phyloP scores from a whole-genome alignment of 805 yeast genomes.

The Candida morakotiae region DNA sequence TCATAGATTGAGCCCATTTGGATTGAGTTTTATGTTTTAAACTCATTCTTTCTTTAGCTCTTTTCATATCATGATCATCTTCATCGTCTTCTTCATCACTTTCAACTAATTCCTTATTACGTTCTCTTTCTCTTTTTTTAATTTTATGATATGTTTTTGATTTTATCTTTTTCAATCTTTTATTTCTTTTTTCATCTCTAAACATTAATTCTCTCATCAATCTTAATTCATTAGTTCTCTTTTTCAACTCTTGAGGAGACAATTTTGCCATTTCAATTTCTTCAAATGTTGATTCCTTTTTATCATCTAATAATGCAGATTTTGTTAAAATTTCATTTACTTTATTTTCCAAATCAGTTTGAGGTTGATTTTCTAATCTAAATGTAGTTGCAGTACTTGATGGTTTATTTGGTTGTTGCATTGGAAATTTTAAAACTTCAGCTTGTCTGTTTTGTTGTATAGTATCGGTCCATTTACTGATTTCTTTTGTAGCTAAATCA shows the following conservation, averaged over 20 bases:
- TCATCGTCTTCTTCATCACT: constrained; percentile 39
- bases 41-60: constrained; percentile 92
- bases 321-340: constrained; percentile 57
- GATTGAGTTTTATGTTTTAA: constrained; percentile 84
- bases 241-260: constrained; percentile 72
- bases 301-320: constrained; percentile 68
- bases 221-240: constrained; percentile 78
- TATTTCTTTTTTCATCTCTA: constrained; percentile 88
- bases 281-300: constrained; percentile 79
- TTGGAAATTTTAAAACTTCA: constrained; percentile 78
- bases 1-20: constrained; percentile 88
- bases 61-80: constrained; percentile 64
- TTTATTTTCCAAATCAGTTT: constrained; percentile 62
- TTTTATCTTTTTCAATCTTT: constrained; percentile 89
- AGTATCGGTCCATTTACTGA: constrained; percentile 82
- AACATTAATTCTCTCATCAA: constrained; percentile 95
- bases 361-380: constrained; percentile 37
- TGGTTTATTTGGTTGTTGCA: constrained; percentile 39
- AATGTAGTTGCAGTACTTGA: constrained; percentile 51
- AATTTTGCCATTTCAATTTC: constrained; percentile 78
- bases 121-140: constrained; percentile 76
- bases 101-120: constrained; percentile 62
- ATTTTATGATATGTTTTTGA: constrained; percentile 85
- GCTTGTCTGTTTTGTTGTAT: constrained; percentile 77
- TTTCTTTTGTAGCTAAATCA: constrained; percentile 81